Conservation (phyloP, 495 filamentous ascomycete species). For the Annulohypoxylon moriforme region DNA sequence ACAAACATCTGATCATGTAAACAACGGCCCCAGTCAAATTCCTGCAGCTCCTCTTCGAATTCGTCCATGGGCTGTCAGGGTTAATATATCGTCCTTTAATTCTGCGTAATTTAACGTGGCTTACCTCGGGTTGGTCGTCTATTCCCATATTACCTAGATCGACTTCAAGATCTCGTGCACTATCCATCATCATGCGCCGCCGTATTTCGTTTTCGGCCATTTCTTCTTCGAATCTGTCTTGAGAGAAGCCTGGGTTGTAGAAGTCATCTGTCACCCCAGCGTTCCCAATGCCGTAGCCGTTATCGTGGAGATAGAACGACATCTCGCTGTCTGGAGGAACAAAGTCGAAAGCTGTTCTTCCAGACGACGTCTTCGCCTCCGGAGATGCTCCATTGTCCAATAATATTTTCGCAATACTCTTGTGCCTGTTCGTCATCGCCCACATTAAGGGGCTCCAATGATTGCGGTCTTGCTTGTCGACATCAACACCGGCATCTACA, state of each 20-base stretch:
- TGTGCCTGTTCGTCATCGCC: constrained; percentile 99
- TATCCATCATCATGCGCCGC: constrained; percentile 99
- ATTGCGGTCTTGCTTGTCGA: constrained; percentile 94
- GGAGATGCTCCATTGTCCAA: constrained; percentile 95
- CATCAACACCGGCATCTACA: constrained; percentile 86
- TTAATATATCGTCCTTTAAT: constrained; percentile 17
- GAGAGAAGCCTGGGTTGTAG: constrained; percentile 90
- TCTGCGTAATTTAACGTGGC: constrained; percentile 36
- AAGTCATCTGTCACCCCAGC: constrained; percentile 94
- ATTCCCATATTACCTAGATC: constrained; percentile 95
- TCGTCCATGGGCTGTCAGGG: constrained; percentile 77
- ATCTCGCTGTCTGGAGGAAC: constrained; percentile 95
- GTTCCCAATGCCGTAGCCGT: constrained; percentile 89
- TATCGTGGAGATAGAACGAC: constrained; percentile 91
- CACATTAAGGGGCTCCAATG: constrained; percentile 99
- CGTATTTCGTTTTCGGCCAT: constrained; percentile 97
- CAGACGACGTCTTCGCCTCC: constrained; percentile 91
- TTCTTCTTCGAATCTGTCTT: constrained; percentile 96
- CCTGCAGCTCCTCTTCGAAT: constrained; percentile 86
- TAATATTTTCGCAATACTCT: constrained; percentile 89
- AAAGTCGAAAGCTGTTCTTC: constrained; percentile 97
- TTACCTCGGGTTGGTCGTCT: constrained; percentile 93
- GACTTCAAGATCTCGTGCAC: constrained; percentile 95
- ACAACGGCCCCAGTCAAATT: constrained; percentile 97
- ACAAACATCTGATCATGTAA: constrained; percentile 99